Evolutionary conservation across 768 basidiomycete species (phyloP), one percentile per base, ranked within the genome.

Genomic region (Fistulinella prunicolor): DNA sequence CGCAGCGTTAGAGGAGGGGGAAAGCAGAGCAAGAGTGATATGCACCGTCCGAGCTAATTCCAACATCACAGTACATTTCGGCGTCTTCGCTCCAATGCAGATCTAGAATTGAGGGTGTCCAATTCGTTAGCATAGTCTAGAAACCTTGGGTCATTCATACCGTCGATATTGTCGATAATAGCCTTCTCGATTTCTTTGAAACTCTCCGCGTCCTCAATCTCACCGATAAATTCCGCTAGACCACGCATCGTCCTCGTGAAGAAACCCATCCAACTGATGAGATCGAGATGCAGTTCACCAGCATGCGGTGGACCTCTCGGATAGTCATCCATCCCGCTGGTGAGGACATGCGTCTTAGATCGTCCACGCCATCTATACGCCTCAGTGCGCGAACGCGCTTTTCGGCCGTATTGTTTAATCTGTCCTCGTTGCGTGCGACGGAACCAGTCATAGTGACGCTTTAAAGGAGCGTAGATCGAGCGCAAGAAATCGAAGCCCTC

Each of bases 371-470:
- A 98, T 28, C 94, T 80, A 70, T 96, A 98, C 2, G 80, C 94
- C 67, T 97, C 94, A 1, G 83, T 83, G 43, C 86, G 76, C n/a
- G 89, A 90, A n/a, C 86, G 81, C 2, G 91, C 85, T 47, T 78
- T 79, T 29, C 94, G 79, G 3, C 79, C 82, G 63, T 92, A 98
- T 62, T 92, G 90, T 62, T 90, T 91, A 58, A 97, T 86, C 64
- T 94, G 91, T 8, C 94, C 94, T 5, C 89, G 80, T 65, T 98
- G 94, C 3, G 94, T 96, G 38, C 85, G 82, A 35, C 91, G 81
- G 78, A 98, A 96, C 94, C 94, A 98, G 44, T 91, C 85, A 63
- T 95, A 97, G 65, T 97, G 95, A 22, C 89, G 80, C 60, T 88
- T 89, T 13, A 97, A 75, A 0, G 89, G 86, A 19, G 71, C 68